Percentiles rank a stretch among this genome's conserved stretches.
Evolutionary conservation across 2,329 filamentous ascomycete genomes (phyloP).

Genomic region (Myriosclerotinia curreyana): DNA sequence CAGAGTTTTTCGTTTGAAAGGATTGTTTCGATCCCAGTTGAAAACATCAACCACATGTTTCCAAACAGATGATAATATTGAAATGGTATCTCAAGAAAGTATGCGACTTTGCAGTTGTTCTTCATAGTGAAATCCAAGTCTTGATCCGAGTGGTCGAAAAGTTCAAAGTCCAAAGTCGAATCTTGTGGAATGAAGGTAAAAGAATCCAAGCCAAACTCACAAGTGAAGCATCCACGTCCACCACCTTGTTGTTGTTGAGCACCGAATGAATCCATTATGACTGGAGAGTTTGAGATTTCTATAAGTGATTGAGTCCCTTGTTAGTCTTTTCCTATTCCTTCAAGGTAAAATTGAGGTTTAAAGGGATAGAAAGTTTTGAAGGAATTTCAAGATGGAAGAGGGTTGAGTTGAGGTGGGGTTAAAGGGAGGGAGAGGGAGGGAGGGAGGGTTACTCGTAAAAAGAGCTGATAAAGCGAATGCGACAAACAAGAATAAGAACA

Average conservation of each 20-base stretch:
- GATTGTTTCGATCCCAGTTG: neutral
- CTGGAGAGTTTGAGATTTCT: conserved; percentile 26
- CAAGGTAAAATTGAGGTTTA: neutral
- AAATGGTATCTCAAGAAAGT: neutral
- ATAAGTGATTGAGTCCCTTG: conserved; percentile 15
- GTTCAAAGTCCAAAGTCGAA: neutral
- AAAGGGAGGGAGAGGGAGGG: no score
- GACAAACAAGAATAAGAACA: no score
- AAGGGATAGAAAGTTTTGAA: neutral
- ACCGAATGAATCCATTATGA: conserved; percentile 37
- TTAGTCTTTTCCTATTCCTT: conserved; percentile 8
- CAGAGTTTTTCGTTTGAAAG: conserved; percentile 11
- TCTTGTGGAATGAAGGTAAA: conserved; percentile 27
- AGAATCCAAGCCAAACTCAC: conserved; percentile 42
- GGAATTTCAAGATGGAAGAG: conserved; percentile 3
- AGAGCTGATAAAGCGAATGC: neutral
- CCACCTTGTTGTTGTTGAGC: conserved; percentile 26
- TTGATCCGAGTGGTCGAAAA: no score
- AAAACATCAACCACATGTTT: neutral
- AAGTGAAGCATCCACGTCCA: conserved; percentile 50
- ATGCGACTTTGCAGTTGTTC: neutral
- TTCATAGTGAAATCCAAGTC: neutral
- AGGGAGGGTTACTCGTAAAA: no score
- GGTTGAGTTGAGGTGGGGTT: conserved; percentile 20
- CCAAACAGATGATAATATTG: neutral